These are phyloP conservation scores for Hemisphaericaspora subhashii DNA, from an alignment of 1,139 yeast species.

Conservation along the genomic window DNA sequence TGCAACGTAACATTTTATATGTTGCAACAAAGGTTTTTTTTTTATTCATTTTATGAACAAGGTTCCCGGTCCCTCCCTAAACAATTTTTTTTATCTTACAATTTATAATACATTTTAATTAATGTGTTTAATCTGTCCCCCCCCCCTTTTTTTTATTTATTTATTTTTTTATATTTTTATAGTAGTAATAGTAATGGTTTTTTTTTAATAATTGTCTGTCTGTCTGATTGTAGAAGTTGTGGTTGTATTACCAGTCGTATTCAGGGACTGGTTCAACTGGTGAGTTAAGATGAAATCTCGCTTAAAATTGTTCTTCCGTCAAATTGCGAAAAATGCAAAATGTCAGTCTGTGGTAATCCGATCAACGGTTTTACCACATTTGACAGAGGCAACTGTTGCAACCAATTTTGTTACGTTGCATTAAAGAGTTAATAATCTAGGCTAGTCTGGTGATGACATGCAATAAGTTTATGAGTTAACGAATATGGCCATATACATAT, in stretches of 20 bases:
- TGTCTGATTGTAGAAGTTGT: not conserved
- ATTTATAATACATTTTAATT: conserved; percentile 6
- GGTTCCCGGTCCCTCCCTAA: conserved; percentile 6
- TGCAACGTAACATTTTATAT: too few species aligned
- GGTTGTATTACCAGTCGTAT: too few species aligned
- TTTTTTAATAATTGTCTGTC: not conserved
- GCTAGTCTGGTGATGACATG: too few species aligned
- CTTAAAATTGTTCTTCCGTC: not conserved
- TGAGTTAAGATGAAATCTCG: not conserved
- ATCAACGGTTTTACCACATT: not conserved
- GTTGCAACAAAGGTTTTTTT: not conserved
- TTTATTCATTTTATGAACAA: conserved; percentile 1
- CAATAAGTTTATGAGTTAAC: too few species aligned
- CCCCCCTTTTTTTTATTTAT: conserved; percentile 2
- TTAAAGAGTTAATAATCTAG: too few species aligned
- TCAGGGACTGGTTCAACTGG: too few species aligned
- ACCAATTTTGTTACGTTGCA: too few species aligned
- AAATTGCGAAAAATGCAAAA: not conserved
- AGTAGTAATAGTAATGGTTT: conserved; percentile 12
- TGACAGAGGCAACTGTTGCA: too few species aligned
- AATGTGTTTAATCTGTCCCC: conserved; percentile 13
- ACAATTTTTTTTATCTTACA: conserved; percentile 1
- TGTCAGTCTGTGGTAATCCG: not conserved
- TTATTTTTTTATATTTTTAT: conserved; percentile 6
- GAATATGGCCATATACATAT: too few species aligned